A percentile compares a stretch with the other conserved stretches of the same genome.
These are phyloP conservation scores for Phyllosticta paracitricarpa DNA, from an alignment of 2,329 filamentous ascomycete genomes.

Conservation along the genomic window DNA sequence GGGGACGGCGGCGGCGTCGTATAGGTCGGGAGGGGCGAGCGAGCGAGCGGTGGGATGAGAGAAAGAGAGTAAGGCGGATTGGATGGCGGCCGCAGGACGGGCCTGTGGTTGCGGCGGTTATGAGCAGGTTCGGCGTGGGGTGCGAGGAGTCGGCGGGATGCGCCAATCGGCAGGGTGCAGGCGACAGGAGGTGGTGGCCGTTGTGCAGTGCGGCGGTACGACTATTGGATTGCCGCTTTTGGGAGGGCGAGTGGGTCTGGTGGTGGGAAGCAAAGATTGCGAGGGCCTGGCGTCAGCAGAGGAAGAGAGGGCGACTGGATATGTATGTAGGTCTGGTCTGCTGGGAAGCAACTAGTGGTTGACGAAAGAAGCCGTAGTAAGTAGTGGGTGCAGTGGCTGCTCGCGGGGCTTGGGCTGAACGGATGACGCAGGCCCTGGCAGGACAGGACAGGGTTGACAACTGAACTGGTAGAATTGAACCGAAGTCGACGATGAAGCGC, in stretches of 20 bases:
- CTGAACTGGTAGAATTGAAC: too few relatives aligned
- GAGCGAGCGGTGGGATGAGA: neutral
- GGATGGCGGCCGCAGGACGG: conserved; percentile 38
- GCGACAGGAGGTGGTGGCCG: conserved; percentile 10
- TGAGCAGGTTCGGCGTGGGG: neutral
- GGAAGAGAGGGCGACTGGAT: neutral
- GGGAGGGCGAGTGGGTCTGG: conserved; percentile 6
- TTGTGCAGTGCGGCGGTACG: conserved; percentile 1
- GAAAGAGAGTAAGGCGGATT: neutral
- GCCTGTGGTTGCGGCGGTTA: conserved; percentile 3
- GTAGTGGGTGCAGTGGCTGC: neutral
- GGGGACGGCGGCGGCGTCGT: neutral
- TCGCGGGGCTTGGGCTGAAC: neutral
- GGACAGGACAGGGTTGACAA: too few relatives aligned
- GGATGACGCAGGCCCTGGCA: neutral
- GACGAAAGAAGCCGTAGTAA: neutral
- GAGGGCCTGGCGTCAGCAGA: neutral
- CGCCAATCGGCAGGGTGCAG: conserved; percentile 7
- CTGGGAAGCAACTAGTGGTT: neutral
- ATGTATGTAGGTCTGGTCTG: neutral
- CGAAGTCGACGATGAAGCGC: too few relatives aligned
- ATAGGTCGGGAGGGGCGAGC: neutral
- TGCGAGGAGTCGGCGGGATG: neutral
- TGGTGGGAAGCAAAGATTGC: neutral
- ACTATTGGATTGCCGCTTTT: conserved; percentile 11